These are phyloP conservation scores for Pseudofabraea citricarpa DNA, from an alignment of 2,329 filamentous ascomycete species.

Conservation along the genomic window DNA sequence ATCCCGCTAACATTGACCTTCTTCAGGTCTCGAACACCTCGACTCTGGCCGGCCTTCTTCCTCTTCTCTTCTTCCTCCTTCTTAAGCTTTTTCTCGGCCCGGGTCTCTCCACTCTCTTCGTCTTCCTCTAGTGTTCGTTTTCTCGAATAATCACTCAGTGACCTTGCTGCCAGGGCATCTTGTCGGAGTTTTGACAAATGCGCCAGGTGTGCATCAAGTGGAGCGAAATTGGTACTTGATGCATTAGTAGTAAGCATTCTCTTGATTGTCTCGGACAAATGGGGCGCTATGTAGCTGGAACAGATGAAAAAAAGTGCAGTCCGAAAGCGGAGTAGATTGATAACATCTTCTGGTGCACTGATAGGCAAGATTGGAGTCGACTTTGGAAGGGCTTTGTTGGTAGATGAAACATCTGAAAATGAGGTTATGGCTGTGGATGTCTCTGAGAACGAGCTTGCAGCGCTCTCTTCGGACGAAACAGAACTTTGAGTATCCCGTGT, in stretches of 20 bases:
- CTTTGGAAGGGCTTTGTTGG: slow-evolving; percentile 6
- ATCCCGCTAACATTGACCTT: slow-evolving; percentile 91
- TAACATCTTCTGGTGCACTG: slow-evolving; percentile 29
- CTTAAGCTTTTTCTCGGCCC: slow-evolving; percentile 77
- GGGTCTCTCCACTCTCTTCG: slow-evolving; percentile 54
- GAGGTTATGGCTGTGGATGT: slow-evolving; percentile 32
- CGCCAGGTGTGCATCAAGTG: slow-evolving; percentile 65
- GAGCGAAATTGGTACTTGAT: slow-evolving; percentile 56
- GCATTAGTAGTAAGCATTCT: slow-evolving; percentile 30
- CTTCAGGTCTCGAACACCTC: slow-evolving; percentile 72
- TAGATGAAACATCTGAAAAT: slow-evolving; percentile 21
- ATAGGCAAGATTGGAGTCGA: slow-evolving; percentile 19
- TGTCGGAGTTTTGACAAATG: slow-evolving; percentile 63
- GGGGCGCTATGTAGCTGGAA: slow-evolving; percentile 39
- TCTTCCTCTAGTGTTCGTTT: slow-evolving; percentile 62
- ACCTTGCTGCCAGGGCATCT: slow-evolving; percentile 66
- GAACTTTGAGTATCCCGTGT: slow-evolving; percentile 28
- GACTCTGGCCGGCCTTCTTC: slow-evolving; percentile 70
- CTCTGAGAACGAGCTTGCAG: slow-evolving; percentile 31
- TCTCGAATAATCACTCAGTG: slow-evolving; percentile 63
- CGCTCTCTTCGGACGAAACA: slow-evolving; percentile 26
- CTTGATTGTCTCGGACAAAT: slow-evolving; percentile 33
- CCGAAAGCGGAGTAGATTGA: slow-evolving; percentile 40
- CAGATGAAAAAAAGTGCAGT: slow-evolving; percentile 44
- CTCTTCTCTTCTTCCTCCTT: slow-evolving; percentile 86